These are phyloP conservation scores for Plasmodium adleri DNA, from an alignment of 169 alveolate genomes.

Conservation along the genomic window DNA sequence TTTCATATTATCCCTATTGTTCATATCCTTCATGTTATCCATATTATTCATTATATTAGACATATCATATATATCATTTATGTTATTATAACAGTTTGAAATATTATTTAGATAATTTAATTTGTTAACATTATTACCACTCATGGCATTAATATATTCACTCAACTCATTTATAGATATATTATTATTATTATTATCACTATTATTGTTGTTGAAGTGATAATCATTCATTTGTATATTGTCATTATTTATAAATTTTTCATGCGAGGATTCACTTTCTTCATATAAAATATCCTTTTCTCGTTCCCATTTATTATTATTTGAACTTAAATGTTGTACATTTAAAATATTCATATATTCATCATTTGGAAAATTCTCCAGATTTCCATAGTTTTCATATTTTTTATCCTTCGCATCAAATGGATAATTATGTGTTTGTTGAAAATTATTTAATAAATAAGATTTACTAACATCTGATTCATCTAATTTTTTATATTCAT, in stretches of 20 bases:
- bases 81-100: neutral
- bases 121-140: neutral
- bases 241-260: neutral
- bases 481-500: neutral
- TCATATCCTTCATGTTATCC: neutral
- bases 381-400: no score
- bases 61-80: neutral
- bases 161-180: neutral
- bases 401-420: no score
- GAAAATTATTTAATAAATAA: constrained; percentile 5
- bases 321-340: constrained; percentile 2
- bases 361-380: no score
- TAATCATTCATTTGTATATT: neutral
- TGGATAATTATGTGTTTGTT: constrained; percentile 13
- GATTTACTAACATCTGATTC: neutral
- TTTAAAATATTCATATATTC: no score
- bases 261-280: neutral
- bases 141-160: neutral
- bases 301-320: neutral
- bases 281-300: constrained; percentile 12
- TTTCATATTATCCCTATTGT: neutral
- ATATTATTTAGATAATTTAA: neutral
- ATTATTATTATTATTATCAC: neutral
- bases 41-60: neutral
- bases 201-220: neutral